Percentiles rank a stretch among this genome's conserved stretches.
Conservation (phyloP, 2,329 filamentous ascomycete genomes). For the Elsinoe arachidis region DNA sequence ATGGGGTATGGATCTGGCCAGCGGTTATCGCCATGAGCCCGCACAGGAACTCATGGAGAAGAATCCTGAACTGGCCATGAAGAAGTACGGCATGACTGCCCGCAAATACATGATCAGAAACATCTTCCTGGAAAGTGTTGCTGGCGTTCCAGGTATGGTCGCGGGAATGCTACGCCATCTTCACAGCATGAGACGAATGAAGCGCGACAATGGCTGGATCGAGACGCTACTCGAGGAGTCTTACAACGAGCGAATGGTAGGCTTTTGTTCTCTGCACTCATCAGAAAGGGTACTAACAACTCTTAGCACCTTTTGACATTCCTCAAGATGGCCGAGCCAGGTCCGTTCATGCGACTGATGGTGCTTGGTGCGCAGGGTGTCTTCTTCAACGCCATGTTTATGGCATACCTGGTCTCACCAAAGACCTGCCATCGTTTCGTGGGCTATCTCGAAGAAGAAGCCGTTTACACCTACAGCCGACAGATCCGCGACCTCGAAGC, state of each 20-base stretch:
- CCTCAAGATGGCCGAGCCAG: conserved; percentile 80
- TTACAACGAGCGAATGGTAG: conserved; percentile 27
- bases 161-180: conserved; percentile 89
- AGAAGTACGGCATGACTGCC: conserved; percentile 65
- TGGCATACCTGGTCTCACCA: conserved; percentile 78
- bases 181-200: conserved; percentile 72
- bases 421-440: conserved; percentile 90
- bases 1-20: conserved; percentile 72
- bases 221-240: conserved; percentile 31
- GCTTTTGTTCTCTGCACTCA: background rate
- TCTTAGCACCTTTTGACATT: conserved; percentile 91
- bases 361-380: conserved; percentile 89
- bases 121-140: conserved; percentile 89
- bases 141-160: conserved; percentile 94
- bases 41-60: conserved; percentile 32
- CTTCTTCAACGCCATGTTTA: conserved; percentile 91
- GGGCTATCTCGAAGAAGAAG: conserved; percentile 94
- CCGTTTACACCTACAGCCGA: conserved; percentile 88
- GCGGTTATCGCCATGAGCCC: conserved; percentile 67
- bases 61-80: conserved; percentile 43
- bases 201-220: conserved; percentile 94
- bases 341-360: conserved; percentile 84
- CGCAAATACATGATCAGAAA: conserved; percentile 84
- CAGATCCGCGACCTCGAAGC: conserved; percentile 79
- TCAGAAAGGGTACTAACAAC: background rate